Evolutionary conservation across 2,329 filamentous ascomycete species (phyloP).

Genomic region (Aspergillus sp.): DNA sequence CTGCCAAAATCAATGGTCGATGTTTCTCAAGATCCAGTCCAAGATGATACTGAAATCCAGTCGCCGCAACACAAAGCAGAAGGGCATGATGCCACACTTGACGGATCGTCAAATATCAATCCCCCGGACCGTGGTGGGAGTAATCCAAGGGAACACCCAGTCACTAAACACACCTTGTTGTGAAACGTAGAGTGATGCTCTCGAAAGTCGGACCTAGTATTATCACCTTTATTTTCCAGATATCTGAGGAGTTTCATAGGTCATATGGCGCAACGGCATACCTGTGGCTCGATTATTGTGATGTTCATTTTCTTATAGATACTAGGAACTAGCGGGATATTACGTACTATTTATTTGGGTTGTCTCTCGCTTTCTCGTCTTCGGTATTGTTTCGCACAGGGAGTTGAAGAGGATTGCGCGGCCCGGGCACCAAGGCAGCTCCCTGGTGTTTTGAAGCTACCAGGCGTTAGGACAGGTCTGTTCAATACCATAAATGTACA

Average conservation of each 20-base stretch:
- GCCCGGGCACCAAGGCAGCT: neutral
- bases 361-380: neutral
- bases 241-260: neutral
- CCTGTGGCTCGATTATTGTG: neutral
- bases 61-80: neutral
- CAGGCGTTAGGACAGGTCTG: neutral
- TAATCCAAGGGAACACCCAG: neutral
- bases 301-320: neutral
- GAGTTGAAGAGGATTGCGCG: neutral
- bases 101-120: neutral
- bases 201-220: neutral
- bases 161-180: neutral
- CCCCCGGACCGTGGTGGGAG: neutral
- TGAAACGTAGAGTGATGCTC: neutral
- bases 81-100: neutral
- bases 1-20: conserved; percentile 12
- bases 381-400: neutral
- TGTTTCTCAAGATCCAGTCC: neutral
- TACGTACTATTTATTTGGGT: neutral
- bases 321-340: neutral
- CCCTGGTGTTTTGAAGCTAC: neutral
- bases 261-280: neutral
- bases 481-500: neutral
- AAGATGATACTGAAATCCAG: conserved; percentile 1
- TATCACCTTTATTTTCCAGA: neutral